Evolutionary conservation across 768 basidiomycete species (phyloP).

Genomic region (Calocybe indica): DNA sequence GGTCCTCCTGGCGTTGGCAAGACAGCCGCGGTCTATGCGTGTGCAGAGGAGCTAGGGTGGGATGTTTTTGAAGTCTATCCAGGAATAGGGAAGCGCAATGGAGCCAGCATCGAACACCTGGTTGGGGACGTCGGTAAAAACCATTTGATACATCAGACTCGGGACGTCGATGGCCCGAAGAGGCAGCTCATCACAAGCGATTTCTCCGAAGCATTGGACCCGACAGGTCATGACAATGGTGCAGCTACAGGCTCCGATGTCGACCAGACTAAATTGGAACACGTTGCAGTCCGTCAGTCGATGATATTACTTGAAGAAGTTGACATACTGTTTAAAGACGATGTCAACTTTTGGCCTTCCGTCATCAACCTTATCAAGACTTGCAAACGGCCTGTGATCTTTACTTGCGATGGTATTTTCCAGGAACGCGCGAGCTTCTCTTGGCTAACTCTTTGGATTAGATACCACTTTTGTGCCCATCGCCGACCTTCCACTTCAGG

Average conservation of each 20-base stretch:
- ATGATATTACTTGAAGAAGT: slow-evolving; percentile 92
- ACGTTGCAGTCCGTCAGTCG: slow-evolving; percentile 58
- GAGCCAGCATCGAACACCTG: slow-evolving; percentile 67
- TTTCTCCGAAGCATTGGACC: not conserved
- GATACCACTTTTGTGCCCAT: slow-evolving; percentile 72
- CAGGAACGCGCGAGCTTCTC: slow-evolving; percentile 4
- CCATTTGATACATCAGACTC: slow-evolving; percentile 59
- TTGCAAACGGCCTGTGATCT: slow-evolving; percentile 82
- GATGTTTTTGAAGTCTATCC: slow-evolving; percentile 96
- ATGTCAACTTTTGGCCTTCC: slow-evolving; percentile 79
- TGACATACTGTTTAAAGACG: slow-evolving; percentile 87
- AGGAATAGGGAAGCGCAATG: slow-evolving; percentile 86
- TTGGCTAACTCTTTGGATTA: slow-evolving; percentile 20
- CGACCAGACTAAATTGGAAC: no score
- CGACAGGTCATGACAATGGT: not conserved
- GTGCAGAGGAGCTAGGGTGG: slow-evolving; percentile 91
- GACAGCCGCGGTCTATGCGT: slow-evolving; percentile 89
- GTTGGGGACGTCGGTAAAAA: slow-evolving; percentile 94
- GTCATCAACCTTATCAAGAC: slow-evolving; percentile 76
- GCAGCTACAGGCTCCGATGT: not conserved
- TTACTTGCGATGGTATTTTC: slow-evolving; percentile 88
- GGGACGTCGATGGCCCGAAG: slow-evolving; percentile 5
- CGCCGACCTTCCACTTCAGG: slow-evolving; percentile 72
- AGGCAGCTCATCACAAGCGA: not conserved
- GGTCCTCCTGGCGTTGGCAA: slow-evolving; percentile 89